Base-by-base conservation (phyloP, 495 filamentous ascomycete genomes). In the Chaetomidium leptoderma region DNA sequence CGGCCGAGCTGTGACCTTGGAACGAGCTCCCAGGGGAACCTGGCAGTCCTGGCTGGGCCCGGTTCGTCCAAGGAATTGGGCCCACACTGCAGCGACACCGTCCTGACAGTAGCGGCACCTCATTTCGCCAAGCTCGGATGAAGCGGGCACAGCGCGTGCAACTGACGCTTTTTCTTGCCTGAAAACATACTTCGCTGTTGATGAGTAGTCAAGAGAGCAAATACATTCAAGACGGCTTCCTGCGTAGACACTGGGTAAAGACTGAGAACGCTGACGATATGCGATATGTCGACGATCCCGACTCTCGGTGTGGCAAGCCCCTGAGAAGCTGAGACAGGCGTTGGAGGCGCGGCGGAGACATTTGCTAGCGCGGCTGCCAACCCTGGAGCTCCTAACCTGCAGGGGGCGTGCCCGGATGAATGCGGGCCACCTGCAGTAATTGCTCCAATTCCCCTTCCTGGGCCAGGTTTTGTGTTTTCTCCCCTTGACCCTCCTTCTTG, bases 361-460 rank as follows among this genome's bases (percentile, higher is more conserved):
- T 23, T 21, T 44, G 4, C 9, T 21, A 19, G 36, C 36, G 36
- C 39, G 39, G n/a, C n/a, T n/a, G n/a, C n/a, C 39, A 42, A 42
- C 39, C n/a, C 19, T 23, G 39, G 6, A 42, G 17, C 39, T 44
- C 3, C 40, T 21, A 23, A 44, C 48, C 30, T 56, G 32, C 35
- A 62, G 42, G 51, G 57, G 67, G 68, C 43, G 65, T 70, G 68
- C 21, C 61, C 55, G 58, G 60, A 68, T 27, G 3, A 33, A 35
- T 30, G 26, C 21, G 42, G 47, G 24, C 53, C 55, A 55, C 62
- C 55, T 57, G 23, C 53, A 54, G 62, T 55, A 56, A 62, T 48
- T 55, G 62, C 51, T 61, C 61, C 63, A 71, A 63, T 66, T 59
- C 68, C 66, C 66, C 62, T 59, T 67, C 58, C 62, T 55, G 54